These are phyloP conservation scores for Melastoma candidum DNA, from an alignment of 441 rosid genomes.

Conservation along the genomic window DNA sequence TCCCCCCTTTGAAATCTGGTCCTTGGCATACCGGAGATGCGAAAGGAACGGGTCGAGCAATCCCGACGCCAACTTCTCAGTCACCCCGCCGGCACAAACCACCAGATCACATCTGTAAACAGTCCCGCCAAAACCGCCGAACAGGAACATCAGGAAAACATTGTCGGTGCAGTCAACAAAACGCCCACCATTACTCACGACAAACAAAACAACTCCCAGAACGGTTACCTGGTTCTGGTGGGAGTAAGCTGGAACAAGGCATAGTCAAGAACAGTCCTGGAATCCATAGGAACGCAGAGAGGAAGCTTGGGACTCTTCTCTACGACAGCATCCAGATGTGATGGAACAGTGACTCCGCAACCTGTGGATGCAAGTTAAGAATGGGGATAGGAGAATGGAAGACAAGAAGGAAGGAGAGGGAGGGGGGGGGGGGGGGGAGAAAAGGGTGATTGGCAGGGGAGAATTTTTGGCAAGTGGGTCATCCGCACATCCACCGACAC, in stretches of 20 bases:
- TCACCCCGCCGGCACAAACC: constrained; percentile 50
- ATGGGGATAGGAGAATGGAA: too few species aligned
- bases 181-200: not conserved
- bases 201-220: not conserved
- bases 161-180: not conserved
- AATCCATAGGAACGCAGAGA: constrained; percentile 40
- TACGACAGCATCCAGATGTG: too few species aligned
- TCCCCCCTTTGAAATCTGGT: constrained; percentile 84
- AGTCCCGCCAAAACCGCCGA: constrained; percentile 4
- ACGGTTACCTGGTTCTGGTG: constrained; percentile 78
- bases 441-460: not conserved
- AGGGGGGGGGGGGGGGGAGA: too few species aligned
- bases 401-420: too few species aligned
- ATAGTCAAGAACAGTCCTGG: constrained; percentile 68
- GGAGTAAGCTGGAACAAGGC: constrained; percentile 94
- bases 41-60: constrained; percentile 67
- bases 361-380: too few species aligned
- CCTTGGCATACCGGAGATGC: constrained; percentile 66
- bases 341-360: too few species aligned
- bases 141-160: constrained; percentile 4
- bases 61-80: constrained; percentile 85
- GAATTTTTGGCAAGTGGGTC: not conserved
- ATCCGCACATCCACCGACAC: constrained; percentile 18
- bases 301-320: too few species aligned
- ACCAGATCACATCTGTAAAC: constrained; percentile 75